phyloP scores from a whole-genome alignment of 768 basidiomycete species.

The Mycena vitilis region DNA sequence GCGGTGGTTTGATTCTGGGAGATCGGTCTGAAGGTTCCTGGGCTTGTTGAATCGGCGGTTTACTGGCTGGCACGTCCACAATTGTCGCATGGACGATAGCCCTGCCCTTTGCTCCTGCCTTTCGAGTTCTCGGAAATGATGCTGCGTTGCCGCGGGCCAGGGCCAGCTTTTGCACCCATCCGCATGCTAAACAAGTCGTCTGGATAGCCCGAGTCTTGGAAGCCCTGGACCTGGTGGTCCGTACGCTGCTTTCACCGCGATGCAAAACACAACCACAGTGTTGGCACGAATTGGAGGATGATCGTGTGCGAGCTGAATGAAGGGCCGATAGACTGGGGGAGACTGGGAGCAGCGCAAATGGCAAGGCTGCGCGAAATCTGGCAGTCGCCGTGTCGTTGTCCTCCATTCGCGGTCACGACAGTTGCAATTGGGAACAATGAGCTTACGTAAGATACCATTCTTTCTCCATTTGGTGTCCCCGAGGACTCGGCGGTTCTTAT shows the following conservation, averaged over 20 bases:
- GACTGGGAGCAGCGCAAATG: constrained; percentile 59
- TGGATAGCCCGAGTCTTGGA: constrained; percentile 22
- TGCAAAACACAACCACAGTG: constrained; percentile 64
- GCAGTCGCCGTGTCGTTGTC: constrained; percentile 46
- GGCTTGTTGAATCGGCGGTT: neutral
- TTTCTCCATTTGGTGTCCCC: too few relatives aligned
- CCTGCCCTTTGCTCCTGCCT: neutral
- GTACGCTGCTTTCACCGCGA: constrained; percentile 51
- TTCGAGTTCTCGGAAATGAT: constrained; percentile 34
- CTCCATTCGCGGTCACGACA: neutral
- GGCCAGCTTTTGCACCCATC: constrained; percentile 26
- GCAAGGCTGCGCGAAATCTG: constrained; percentile 61
- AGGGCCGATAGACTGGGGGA: constrained; percentile 73
- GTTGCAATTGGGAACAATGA: neutral
- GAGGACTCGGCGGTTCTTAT: neutral
- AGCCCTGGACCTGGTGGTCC: constrained; percentile 46
- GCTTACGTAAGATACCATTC: too few relatives aligned
- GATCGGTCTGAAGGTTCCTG: neutral
- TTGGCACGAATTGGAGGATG: constrained; percentile 38
- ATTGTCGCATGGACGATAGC: neutral
- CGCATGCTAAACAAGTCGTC: constrained; percentile 41
- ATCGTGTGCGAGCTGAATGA: constrained; percentile 58
- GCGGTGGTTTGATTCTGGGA: constrained; percentile 6
- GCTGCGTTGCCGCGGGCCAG: constrained; percentile 27
- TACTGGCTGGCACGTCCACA: neutral